Evolutionary conservation across 1,139 yeast species (phyloP).

Genomic region (Insectozyma bohioensis): DNA sequence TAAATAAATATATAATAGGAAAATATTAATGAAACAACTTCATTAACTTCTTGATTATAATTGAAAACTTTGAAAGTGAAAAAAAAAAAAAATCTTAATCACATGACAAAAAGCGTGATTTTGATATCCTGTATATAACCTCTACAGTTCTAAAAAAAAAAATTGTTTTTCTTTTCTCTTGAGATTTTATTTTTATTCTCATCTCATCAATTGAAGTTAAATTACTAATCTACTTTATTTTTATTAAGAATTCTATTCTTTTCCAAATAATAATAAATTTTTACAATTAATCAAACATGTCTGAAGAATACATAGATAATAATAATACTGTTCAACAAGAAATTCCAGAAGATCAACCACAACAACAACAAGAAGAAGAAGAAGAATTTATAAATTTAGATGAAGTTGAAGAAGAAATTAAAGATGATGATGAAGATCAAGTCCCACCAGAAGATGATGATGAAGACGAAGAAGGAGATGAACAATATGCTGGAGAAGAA

Average conservation of each 20-base stretch:
- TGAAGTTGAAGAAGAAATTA: slow-evolving; percentile 63
- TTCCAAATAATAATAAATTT: too few species aligned
- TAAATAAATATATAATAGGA: too few species aligned
- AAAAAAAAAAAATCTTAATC: too few species aligned
- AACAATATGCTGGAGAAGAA: slow-evolving; percentile 25
- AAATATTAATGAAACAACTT: too few species aligned
- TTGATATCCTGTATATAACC: too few species aligned
- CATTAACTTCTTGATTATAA: too few species aligned
- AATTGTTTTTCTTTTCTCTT: too few species aligned
- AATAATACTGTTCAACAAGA: background rate
- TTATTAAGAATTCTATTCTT: too few species aligned
- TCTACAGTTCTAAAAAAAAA: too few species aligned
- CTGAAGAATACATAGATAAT: slow-evolving; percentile 3
- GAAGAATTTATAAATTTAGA: slow-evolving; percentile 55
- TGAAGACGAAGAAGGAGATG: slow-evolving; percentile 28
- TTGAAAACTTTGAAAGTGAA: too few species aligned
- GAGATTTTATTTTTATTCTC: too few species aligned
- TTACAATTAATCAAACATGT: background rate
- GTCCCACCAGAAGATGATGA: slow-evolving; percentile 43
- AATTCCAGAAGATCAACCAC: slow-evolving; percentile 13
- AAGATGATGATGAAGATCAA: slow-evolving; percentile 32
- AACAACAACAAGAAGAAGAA: slow-evolving; percentile 18
- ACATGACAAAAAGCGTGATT: too few species aligned
- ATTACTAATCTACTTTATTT: background rate
- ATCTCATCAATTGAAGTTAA: slow-evolving; percentile 4